phyloP scores from a whole-genome alignment of 148 eudicot species.

The Amaranthus palmeri region DNA sequence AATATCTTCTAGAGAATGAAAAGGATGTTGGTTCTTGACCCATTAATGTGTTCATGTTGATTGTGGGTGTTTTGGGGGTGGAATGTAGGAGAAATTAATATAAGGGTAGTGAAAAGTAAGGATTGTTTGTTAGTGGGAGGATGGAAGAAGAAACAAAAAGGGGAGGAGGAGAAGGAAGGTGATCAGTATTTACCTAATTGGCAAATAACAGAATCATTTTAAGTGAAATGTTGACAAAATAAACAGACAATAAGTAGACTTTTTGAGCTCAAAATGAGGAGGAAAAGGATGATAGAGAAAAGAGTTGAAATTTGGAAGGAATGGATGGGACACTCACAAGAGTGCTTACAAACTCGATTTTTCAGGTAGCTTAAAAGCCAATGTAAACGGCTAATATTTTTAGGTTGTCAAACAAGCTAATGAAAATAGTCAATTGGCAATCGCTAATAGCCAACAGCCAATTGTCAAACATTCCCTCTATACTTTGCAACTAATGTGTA shows the following conservation, averaged over 20 bases:
- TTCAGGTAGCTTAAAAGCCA: no score
- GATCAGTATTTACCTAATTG: conserved; percentile 66
- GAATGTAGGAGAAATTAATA: background rate
- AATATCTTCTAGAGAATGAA: conserved; percentile 83
- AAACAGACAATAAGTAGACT: background rate
- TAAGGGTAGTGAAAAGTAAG: background rate
- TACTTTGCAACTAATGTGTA: no score
- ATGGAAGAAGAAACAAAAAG: conserved; percentile 6
- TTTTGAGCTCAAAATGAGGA: background rate
- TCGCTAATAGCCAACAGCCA: no score
- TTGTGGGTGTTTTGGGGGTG: background rate
- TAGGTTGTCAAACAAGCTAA: no score
- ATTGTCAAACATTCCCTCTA: no score
- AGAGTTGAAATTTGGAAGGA: no score
- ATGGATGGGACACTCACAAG: no score
- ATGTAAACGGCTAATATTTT: no score
- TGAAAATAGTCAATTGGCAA: no score
- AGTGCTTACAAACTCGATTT: no score
- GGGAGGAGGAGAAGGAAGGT: conserved; percentile 48
- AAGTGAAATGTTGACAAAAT: conserved; percentile 15
- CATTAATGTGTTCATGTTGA: conserved; percentile 69
- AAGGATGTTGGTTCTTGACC: conserved; percentile 59
- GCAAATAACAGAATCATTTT: background rate
- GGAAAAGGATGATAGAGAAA: background rate
- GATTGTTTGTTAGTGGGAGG: conserved; percentile 4